Evolutionary conservation across 192 early-diverging fungal species (phyloP).

Genomic region (Neocallimastix lanati): DNA sequence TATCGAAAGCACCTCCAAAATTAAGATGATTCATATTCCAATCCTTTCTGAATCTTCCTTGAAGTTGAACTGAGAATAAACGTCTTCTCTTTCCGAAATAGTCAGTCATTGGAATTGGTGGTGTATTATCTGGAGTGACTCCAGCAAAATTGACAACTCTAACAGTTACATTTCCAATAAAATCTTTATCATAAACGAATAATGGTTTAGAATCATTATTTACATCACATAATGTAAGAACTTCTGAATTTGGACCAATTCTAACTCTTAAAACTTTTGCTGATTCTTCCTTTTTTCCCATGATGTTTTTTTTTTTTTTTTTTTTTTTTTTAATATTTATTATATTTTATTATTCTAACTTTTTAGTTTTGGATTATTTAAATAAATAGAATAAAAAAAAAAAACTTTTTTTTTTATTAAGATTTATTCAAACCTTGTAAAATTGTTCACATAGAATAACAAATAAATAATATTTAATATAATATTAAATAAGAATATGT

Average conservation of each 20-base stretch:
- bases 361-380: too few species aligned
- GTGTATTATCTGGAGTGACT: conserved; percentile 15
- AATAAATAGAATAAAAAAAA: too few species aligned
- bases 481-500: too few species aligned
- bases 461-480: too few species aligned
- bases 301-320: too few species aligned
- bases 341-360: too few species aligned
- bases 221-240: conserved; percentile 5
- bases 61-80: conserved; percentile 52
- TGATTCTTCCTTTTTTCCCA: neutral
- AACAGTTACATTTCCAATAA: conserved; percentile 44
- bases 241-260: neutral
- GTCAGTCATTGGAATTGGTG: conserved; percentile 7
- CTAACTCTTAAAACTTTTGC: neutral
- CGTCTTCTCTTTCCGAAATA: conserved; percentile 43
- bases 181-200: conserved; percentile 39
- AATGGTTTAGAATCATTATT: conserved; percentile 48
- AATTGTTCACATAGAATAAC: too few species aligned
- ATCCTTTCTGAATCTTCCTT: conserved; percentile 44
- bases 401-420: too few species aligned
- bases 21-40: conserved; percentile 10
- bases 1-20: conserved; percentile 63
- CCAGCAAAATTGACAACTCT: conserved; percentile 49
- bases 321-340: too few species aligned
- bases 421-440: too few species aligned